Conservation (phyloP, 148 eudicot species). For the Bassia scoparia region DNA sequence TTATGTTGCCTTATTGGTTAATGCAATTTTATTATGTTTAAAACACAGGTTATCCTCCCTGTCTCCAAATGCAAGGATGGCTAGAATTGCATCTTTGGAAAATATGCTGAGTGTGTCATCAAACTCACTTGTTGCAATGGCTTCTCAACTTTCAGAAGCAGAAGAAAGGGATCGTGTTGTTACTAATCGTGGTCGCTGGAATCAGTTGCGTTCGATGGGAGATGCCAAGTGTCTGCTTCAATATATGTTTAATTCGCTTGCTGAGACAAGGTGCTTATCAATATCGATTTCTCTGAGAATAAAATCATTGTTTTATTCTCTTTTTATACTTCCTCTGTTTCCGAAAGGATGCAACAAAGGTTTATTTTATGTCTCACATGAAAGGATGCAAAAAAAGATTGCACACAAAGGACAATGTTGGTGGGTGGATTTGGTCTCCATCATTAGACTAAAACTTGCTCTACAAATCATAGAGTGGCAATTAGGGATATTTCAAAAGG, state of each 20-base stretch:
- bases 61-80: constrained; percentile 90
- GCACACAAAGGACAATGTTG: too few species aligned
- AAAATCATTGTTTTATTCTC: constrained; percentile 4
- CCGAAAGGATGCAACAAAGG: too few species aligned
- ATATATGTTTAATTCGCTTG: constrained; percentile 83
- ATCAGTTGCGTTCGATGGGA: constrained; percentile 92
- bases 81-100: constrained; percentile 91
- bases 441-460: too few species aligned
- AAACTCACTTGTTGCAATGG: constrained; percentile 94
- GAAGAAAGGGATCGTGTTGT: constrained; percentile 92
- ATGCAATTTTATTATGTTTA: constrained; percentile 9
- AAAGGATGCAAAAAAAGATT: too few species aligned
- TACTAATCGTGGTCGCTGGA: constrained; percentile 82
- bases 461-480: too few species aligned
- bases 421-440: too few species aligned
- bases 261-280: constrained; percentile 62
- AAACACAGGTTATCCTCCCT: constrained; percentile 71
- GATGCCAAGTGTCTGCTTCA: constrained; percentile 88
- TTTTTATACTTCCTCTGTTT: neutral
- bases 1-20: constrained; percentile 14
- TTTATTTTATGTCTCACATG: too few species aligned
- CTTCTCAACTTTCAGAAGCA: constrained; percentile 99
- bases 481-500: too few species aligned
- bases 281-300: neutral
- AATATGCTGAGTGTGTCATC: constrained; percentile 90